These are phyloP conservation scores for Suillus weaverae DNA, from an alignment of 768 basidiomycete species.

Conservation along the genomic window DNA sequence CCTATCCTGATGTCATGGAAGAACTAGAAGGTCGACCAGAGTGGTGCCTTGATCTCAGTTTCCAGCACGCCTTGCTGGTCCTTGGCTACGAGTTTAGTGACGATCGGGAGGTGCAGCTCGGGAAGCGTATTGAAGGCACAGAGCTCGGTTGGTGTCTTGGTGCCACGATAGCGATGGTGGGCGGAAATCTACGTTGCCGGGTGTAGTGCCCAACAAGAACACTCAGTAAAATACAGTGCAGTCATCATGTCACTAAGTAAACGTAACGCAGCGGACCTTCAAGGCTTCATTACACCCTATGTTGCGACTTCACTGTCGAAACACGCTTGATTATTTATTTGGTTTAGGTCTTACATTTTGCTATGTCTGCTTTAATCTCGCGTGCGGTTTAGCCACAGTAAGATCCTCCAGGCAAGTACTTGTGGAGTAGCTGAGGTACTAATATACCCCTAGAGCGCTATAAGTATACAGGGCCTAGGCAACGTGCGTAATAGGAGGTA, in stretches of 20 bases:
- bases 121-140: constrained; percentile 85
- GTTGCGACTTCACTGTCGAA: background rate
- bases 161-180: constrained; percentile 76
- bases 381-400: background rate
- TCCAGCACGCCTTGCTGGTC: constrained; percentile 85
- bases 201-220: constrained; percentile 19
- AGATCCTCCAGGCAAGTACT: background rate
- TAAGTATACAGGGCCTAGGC: background rate
- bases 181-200: constrained; percentile 56
- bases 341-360: background rate
- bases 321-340: background rate
- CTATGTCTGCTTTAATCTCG: background rate
- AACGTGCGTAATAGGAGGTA: background rate
- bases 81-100: constrained; percentile 89
- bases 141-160: constrained; percentile 95
- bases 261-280: no score
- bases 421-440: background rate
- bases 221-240: background rate
- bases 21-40: constrained; percentile 86
- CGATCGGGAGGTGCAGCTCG: constrained; percentile 67
- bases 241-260: background rate
- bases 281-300: background rate
- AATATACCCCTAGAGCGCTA: background rate
- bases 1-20: constrained; percentile 46
- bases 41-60: constrained; percentile 94